These are phyloP conservation scores for Aspergillus coremiiformis DNA, from an alignment of 495 filamentous ascomycete species.

Conservation along the genomic window DNA sequence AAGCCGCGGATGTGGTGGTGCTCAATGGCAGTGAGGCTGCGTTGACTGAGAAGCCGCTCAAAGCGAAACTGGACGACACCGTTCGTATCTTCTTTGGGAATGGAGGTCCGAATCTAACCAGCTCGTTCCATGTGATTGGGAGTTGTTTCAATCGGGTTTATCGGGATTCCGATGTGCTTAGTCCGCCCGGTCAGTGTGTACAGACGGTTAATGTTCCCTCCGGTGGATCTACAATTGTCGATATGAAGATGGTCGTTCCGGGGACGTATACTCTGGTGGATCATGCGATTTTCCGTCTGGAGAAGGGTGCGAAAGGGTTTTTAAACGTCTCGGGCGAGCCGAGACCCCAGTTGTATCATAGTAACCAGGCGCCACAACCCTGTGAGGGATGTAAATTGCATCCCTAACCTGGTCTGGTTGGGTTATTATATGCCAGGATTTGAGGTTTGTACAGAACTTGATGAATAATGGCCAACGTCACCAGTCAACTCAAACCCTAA, in stretches of 20 bases:
- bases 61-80: constrained; percentile 8
- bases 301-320: constrained; percentile 14
- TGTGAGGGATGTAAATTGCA: constrained; percentile 17
- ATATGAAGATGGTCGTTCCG: constrained; percentile 17
- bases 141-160: constrained; percentile 11
- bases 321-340: constrained; percentile 13
- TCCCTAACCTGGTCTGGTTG: background rate
- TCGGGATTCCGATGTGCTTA: constrained; percentile 14
- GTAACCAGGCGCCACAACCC: constrained; percentile 10
- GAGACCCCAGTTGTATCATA: constrained; percentile 6
- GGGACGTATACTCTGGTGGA: constrained; percentile 18
- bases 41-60: constrained; percentile 11
- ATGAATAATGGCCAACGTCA: background rate
- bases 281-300: constrained; percentile 17
- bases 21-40: constrained; percentile 14
- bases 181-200: constrained; percentile 11
- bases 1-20: constrained; percentile 14
- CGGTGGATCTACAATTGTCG: constrained; percentile 10
- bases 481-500: background rate
- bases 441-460: too few species aligned
- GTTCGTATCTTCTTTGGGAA: constrained; percentile 18
- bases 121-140: constrained; percentile 19
- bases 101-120: constrained; percentile 15
- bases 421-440: background rate
- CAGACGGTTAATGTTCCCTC: constrained; percentile 10